phyloP scores from a whole-genome alignment of 805 yeast species.

The Nakazawaea ishiwadae region DNA sequence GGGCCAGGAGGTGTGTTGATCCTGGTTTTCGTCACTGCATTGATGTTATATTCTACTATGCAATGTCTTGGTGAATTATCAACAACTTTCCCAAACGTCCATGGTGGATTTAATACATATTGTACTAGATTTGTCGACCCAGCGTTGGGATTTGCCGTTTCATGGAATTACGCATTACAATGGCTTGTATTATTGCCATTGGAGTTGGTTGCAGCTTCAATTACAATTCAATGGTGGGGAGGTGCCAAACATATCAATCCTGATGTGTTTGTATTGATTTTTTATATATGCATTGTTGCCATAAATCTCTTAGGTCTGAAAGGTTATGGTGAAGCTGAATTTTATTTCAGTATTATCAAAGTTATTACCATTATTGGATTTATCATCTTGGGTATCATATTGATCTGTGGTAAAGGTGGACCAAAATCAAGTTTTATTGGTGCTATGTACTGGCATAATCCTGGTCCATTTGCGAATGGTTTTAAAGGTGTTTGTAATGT shows the following conservation, averaged over 20 bases:
- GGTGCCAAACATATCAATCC: slow-evolving; percentile 27
- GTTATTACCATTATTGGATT: slow-evolving; percentile 48
- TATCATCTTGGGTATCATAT: slow-evolving; percentile 47
- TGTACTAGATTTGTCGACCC: slow-evolving; percentile 54
- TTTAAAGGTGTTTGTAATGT: slow-evolving; percentile 52
- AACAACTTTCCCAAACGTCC: slow-evolving; percentile 50
- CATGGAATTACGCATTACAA: slow-evolving; percentile 51
- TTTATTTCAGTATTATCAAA: slow-evolving; percentile 42
- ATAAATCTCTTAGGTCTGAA: slow-evolving; percentile 51
- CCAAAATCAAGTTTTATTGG: slow-evolving; percentile 41
- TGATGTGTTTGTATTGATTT: slow-evolving; percentile 47
- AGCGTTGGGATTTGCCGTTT: slow-evolving; percentile 59
- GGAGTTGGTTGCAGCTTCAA: slow-evolving; percentile 49
- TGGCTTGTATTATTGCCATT: slow-evolving; percentile 48
- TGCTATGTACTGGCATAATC: slow-evolving; percentile 40
- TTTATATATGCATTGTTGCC: slow-evolving; percentile 39
- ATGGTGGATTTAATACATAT: slow-evolving; percentile 61
- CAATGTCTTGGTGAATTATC: slow-evolving; percentile 60
- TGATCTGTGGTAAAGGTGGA: slow-evolving; percentile 46
- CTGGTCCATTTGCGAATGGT: slow-evolving; percentile 37
- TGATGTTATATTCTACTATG: slow-evolving; percentile 53
- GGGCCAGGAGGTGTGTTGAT: slow-evolving; percentile 64
- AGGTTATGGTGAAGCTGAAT: slow-evolving; percentile 53
- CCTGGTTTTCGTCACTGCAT: slow-evolving; percentile 48
- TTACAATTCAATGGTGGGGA: slow-evolving; percentile 49